Evolutionary conservation across 331 rosid species (phyloP).

Genomic region (Stylosanthes scabra): DNA sequence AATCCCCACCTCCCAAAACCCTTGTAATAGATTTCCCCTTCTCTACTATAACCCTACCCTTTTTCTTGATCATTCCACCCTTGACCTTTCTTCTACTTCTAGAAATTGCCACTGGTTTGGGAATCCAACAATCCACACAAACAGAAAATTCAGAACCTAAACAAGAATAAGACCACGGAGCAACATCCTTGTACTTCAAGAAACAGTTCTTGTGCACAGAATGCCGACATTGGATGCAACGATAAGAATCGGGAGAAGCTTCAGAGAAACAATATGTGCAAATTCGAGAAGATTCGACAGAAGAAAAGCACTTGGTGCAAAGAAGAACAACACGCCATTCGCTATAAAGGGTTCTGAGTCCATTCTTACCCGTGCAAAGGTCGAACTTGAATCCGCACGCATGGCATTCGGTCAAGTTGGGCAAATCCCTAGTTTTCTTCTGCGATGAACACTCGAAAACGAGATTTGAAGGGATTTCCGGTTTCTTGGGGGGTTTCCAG

Average conservation of each 20-base stretch:
- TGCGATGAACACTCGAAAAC: constrained; percentile 15
- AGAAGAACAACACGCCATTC: constrained; percentile 88
- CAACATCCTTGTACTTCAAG: constrained; percentile 38
- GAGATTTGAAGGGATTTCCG: constrained; percentile 15
- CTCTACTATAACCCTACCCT: constrained; percentile 31
- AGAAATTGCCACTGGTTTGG: constrained; percentile 48
- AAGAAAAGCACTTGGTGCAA: constrained; percentile 63
- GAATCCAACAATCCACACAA: constrained; percentile 79
- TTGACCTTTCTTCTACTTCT: constrained; percentile 47
- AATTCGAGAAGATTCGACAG: constrained; percentile 56
- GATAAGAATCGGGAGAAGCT: constrained; percentile 39
- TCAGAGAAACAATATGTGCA: constrained; percentile 72
- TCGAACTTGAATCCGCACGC: constrained; percentile 68
- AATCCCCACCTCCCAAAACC: constrained; percentile 38
- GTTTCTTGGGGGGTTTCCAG: neutral
- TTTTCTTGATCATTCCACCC: constrained; percentile 40
- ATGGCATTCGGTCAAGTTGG: constrained; percentile 75
- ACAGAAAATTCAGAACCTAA: constrained; percentile 50
- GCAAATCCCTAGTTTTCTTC: constrained; percentile 69
- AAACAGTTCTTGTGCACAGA: constrained; percentile 63
- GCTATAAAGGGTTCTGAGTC: constrained; percentile 65
- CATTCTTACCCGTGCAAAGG: constrained; percentile 54
- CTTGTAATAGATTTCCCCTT: constrained; percentile 45
- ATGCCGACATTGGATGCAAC: constrained; percentile 56
- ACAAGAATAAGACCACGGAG: constrained; percentile 63